Conservation (phyloP, 371 early-diverging fungal species). For the Dichotomocladium elegans region DNA sequence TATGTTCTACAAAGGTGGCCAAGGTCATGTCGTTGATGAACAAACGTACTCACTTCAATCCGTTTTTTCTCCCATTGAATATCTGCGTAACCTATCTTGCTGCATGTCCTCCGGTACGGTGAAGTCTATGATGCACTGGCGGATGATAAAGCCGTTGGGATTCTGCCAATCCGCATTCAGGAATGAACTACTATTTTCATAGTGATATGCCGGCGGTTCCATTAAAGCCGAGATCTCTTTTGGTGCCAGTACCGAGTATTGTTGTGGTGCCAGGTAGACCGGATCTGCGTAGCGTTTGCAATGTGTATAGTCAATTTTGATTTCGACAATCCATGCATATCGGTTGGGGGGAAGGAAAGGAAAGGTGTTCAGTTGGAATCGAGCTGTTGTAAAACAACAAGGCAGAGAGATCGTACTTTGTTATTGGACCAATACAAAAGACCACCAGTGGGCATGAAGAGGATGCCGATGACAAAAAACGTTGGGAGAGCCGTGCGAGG, state of each 20-base stretch:
- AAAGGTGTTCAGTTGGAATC: too few species aligned
- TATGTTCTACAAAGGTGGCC: too few species aligned
- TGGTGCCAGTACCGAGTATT: conserved; percentile 17
- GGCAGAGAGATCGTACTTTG: conserved; percentile 5
- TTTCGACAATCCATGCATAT: conserved; percentile 57
- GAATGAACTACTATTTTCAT: conserved; percentile 22
- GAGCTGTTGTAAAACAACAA: too few species aligned
- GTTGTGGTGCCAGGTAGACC: conserved; percentile 24
- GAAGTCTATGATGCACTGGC: conserved; percentile 76
- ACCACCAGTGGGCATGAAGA: conserved; percentile 92
- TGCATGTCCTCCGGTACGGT: conserved; percentile 62
- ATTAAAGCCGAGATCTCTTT: conserved; percentile 6
- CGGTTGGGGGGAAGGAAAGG: too few species aligned
- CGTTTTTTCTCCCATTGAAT: too few species aligned
- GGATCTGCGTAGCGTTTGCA: conserved; percentile 52
- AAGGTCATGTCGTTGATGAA: too few species aligned
- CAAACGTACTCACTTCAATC: too few species aligned
- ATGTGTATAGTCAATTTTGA: conserved; percentile 87
- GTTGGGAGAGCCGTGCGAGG: conserved; percentile 92
- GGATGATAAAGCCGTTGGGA: conserved; percentile 38
- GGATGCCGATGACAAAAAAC: conserved; percentile 84
- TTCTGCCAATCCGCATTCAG: conserved; percentile 31
- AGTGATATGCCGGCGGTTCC: conserved; percentile 34
- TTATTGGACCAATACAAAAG: conserved; percentile 60
- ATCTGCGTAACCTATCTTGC: too few species aligned